Evolutionary conservation across 108 stramenopile species (phyloP), one percentile per base, ranked within the genome.

Genomic region (Mediolabrus comicus): DNA sequence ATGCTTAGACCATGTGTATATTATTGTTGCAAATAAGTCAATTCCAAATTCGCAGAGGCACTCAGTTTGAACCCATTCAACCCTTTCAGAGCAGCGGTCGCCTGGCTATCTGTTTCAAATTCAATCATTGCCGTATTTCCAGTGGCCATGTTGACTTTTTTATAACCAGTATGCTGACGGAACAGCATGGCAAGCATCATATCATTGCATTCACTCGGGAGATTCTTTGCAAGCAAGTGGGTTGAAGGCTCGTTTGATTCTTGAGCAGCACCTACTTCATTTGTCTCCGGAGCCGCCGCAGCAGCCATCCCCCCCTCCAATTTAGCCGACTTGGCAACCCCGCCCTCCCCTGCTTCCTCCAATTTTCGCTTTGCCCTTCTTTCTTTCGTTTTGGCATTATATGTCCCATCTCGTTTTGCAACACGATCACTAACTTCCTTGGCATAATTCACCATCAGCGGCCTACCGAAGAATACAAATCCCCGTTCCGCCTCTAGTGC

Each of bases 181-280:
- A 97, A 98, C 32, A 98, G 75, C 89, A 95, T 94, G 38, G 75
- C 75, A 29, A 98, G 71, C 95, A 96, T 97, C 87, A 89, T 83
- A 74, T 95, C 88, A 67, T 92, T 97, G 75, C 92, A 92, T 57
- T 92, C 89, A 12, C 56, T 8, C n/a, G 93, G 90, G 10, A 94
- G 59, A 64, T 86, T 67, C 51, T 82, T 49, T 10, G 89, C 88
- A 77, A 96, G 79, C 36, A 94, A 57, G 19, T 87, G 84, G 24
- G 87, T 83, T 29, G 89, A 88, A 7, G 95, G 95, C 52, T 67
- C 73, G 46, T 53, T 56, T 10, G 69, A 52, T 11, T 72, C 38
- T 52, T 78, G 70, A 1, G 70, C 24, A 30, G 64, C 58, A 16
- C 62, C 16, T 8, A 31, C 11, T 46, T 36, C 64, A 46, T 35